These are phyloP conservation scores for Vigna radiata DNA, from an alignment of 306 rosid species.

Conservation along the genomic window DNA sequence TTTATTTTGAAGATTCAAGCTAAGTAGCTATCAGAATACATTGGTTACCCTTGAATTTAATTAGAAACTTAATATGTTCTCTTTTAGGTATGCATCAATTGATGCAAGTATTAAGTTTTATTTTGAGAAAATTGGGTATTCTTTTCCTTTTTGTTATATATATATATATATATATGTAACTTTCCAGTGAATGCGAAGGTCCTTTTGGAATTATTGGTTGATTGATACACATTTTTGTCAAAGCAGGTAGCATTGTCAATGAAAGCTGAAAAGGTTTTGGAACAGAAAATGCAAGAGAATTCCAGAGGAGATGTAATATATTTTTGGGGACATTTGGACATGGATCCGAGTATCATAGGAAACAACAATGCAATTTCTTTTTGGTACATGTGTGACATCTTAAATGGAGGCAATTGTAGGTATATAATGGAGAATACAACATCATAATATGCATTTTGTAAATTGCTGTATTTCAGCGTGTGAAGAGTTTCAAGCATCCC, in stretches of 20 bases:
- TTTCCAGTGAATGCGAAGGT: constrained; percentile 8
- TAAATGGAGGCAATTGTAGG: constrained; percentile 96
- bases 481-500: constrained; percentile 28
- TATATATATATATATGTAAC: background rate
- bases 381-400: constrained; percentile 95
- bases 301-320: constrained; percentile 77
- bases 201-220: constrained; percentile 32
- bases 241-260: constrained; percentile 74
- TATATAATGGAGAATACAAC: constrained; percentile 40
- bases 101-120: constrained; percentile 23
- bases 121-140: constrained; percentile 36
- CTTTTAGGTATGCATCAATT: constrained; percentile 32
- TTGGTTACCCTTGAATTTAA: constrained; percentile 14
- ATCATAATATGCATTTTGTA: constrained; percentile 18
- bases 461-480: constrained; percentile 29
- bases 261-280: constrained; percentile 77
- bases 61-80: constrained; percentile 13
- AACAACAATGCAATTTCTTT: constrained; percentile 69
- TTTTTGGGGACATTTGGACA: constrained; percentile 85
- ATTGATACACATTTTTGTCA: constrained; percentile 41
- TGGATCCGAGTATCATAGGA: constrained; percentile 56
- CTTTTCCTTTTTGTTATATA: background rate
- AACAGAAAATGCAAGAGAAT: constrained; percentile 66
- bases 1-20: constrained; percentile 4
- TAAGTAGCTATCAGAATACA: constrained; percentile 19